Conservation (phyloP, 345 rosid species). For the Clarkia xantiana region DNA sequence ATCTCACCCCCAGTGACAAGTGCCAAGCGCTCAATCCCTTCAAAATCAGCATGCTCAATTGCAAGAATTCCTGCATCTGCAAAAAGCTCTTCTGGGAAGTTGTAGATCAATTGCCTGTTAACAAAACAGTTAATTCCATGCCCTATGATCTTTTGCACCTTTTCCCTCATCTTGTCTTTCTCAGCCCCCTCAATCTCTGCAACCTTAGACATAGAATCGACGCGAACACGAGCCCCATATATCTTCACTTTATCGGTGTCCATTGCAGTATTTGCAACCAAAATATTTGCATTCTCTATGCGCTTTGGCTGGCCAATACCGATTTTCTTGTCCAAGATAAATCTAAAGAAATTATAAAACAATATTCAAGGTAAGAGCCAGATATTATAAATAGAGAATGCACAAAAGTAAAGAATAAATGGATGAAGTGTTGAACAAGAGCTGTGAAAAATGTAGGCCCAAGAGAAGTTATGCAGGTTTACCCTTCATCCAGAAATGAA, state of each 20-base stretch:
- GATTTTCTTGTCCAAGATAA: slow-evolving; percentile 98
- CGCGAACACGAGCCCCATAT: slow-evolving; percentile 98
- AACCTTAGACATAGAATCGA: slow-evolving; percentile 93
- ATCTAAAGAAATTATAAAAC: slow-evolving; percentile 24
- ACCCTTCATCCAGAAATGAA: slow-evolving; percentile 99
- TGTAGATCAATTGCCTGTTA: slow-evolving; percentile 96
- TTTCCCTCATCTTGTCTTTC: slow-evolving; percentile 95
- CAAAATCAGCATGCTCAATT: slow-evolving; percentile 98
- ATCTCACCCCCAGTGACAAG: slow-evolving; percentile 97
- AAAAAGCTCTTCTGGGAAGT: slow-evolving; percentile 94
- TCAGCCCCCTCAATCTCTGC: slow-evolving; percentile 99
- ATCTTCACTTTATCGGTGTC: slow-evolving; percentile 98
- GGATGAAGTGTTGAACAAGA: slow-evolving; percentile 1
- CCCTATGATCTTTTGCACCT: slow-evolving; percentile 81
- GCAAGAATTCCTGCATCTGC: slow-evolving; percentile 97
- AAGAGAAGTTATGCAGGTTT: slow-evolving; percentile 8
- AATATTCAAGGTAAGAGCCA: background rate
- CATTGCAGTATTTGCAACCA: slow-evolving; percentile 99
- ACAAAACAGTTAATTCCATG: slow-evolving; percentile 97
- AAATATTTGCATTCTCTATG: slow-evolving; percentile 83
- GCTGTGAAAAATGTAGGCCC: background rate
- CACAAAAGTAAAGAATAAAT: background rate
- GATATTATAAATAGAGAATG: background rate
- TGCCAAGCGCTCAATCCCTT: slow-evolving; percentile 90
- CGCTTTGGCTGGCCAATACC: slow-evolving; percentile 96